Base-by-base conservation (phyloP, 768 basidiomycete genomes). In the Russula dissimulans region DNA sequence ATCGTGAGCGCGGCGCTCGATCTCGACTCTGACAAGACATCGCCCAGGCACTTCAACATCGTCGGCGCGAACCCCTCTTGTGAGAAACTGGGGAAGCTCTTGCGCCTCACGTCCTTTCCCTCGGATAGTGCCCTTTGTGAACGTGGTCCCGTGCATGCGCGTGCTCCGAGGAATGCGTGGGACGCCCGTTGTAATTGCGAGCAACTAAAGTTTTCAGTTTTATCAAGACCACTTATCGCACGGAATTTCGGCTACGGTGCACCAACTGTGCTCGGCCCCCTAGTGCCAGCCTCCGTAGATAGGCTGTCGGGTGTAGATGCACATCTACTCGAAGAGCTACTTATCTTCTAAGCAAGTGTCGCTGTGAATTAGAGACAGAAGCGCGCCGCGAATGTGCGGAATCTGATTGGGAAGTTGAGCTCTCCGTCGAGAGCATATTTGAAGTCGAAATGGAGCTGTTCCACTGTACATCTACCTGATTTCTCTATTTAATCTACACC, bases 1-100 rank as follows among this genome's bases (percentile, higher is more conserved):
- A 86, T 76, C 48, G 89, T 88, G 56, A 87, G 86, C 15, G 85
- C 90, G 0, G 90, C 91, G 14, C 80, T 88, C 61, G 88, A 95
- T 69, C 81, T 95, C 42, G 87, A 91, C 70, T 91, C 89, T 0
- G 91, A 93, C 70, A 78, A 79, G 53, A 79, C 67, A 77, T 77
- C 53, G 75, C 78, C 17, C 79, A 71, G 79, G 47, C 90, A 91
- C 69, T 87, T 87, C 6, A 92, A 93, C 72, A 89, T 91, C 65
- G 86, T 92, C 61, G 91, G 91, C 60, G 84, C 81, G 54, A 93
- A 89, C 73, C 78, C 93, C 26, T 92, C 91, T 36, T 91, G 90
- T 69, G 90, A 86, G 5, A 86, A 84, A 66, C 83, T 94, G 59
- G 89, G 90, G 22, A 94, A 92, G 71, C 82, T 91, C 47, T 83